Conservation (phyloP, 768 basidiomycete species). For the Pleurotus tuber-regium region DNA sequence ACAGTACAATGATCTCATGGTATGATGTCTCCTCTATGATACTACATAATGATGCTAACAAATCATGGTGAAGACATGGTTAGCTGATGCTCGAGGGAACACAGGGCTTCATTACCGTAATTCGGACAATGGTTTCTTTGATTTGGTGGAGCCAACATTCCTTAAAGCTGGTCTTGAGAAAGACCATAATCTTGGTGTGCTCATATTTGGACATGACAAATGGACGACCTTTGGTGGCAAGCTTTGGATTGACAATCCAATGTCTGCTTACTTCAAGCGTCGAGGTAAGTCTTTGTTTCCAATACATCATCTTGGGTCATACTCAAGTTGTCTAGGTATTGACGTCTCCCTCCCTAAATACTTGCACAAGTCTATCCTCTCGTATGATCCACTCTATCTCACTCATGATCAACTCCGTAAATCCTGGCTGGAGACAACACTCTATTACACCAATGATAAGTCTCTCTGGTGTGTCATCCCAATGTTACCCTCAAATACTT, state of each 20-base stretch:
- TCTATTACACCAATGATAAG: background rate
- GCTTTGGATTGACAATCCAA: constrained; percentile 1
- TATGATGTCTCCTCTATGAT: background rate
- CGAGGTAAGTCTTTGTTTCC: background rate
- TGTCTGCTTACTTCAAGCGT: background rate
- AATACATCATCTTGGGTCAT: background rate
- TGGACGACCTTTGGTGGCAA: background rate
- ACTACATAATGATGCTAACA: background rate
- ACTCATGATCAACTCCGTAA: background rate
- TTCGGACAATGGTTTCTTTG: background rate
- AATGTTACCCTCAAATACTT: constrained; percentile 3
- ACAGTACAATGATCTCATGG: background rate
- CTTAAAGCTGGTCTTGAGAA: background rate
- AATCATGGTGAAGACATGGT: background rate
- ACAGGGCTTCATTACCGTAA: background rate
- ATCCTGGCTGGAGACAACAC: background rate
- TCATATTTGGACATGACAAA: background rate
- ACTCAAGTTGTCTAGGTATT: background rate
- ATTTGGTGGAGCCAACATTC: background rate
- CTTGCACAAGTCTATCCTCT: background rate
- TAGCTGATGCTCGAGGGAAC: background rate
- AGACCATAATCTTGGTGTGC: background rate
- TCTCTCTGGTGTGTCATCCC: background rate
- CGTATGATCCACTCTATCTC: background rate
- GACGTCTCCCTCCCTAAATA: background rate